phyloP scores from a whole-genome alignment of 345 rosid genomes.

The Hypericum androsaemum region DNA sequence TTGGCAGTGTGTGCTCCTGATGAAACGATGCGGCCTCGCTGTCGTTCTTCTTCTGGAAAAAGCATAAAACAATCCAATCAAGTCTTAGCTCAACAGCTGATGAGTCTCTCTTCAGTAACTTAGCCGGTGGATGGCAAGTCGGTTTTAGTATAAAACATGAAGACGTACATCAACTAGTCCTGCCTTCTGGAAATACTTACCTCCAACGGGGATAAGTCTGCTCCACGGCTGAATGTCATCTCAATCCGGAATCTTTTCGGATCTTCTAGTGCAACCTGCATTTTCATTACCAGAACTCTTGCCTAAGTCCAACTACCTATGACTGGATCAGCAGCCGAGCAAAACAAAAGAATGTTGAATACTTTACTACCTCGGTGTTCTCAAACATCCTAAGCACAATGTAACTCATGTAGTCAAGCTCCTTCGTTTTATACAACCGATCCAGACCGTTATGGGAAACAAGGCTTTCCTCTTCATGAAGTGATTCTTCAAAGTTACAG shows the following conservation, averaged over 20 bases:
- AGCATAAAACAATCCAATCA: too few species aligned
- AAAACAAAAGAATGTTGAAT: background rate
- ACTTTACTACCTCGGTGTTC: conserved; percentile 59
- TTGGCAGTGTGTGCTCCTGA: conserved; percentile 90
- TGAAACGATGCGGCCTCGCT: conserved; percentile 58
- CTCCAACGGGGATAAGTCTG: conserved; percentile 93
- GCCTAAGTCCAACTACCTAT: background rate
- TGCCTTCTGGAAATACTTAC: conserved; percentile 19
- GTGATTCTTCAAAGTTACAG: conserved; percentile 94
- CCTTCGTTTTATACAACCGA: conserved; percentile 72
- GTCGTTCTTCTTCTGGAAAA: conserved; percentile 39
- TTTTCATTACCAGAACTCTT: conserved; percentile 6
- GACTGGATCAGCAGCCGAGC: background rate
- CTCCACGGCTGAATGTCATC: conserved; percentile 92
- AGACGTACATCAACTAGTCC: too few species aligned
- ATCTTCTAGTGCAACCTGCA: conserved; percentile 73
- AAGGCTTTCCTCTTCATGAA: conserved; percentile 88
- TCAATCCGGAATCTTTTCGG: conserved; percentile 83
- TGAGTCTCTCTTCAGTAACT: too few species aligned
- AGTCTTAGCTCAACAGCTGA: too few species aligned
- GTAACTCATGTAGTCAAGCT: conserved; percentile 99
- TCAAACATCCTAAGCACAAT: conserved; percentile 88
- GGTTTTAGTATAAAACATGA: too few species aligned
- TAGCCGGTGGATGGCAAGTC: too few species aligned
- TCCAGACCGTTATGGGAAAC: conserved; percentile 65